Base-by-base conservation (phyloP, 306 rosid species). In the Cajanus cajan region DNA sequence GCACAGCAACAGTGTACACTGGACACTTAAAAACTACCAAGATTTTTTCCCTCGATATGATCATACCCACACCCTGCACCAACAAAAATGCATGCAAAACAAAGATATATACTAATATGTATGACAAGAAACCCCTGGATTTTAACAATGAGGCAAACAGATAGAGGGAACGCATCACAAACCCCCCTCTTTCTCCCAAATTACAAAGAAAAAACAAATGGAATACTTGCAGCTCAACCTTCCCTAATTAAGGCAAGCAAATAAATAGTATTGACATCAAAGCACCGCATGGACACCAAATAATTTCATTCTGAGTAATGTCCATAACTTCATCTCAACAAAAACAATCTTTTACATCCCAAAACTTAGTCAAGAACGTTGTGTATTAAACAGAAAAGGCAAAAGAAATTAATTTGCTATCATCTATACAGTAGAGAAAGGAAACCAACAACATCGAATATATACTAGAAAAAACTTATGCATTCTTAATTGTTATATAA, bases 401-500 rank as follows among this genome's bases (percentile, higher is more conserved):
- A 40, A 67, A 68, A 36, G 36, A 44, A 55, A 69, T 31, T 15
- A 16, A 48, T 28, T 50, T 76, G 65, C 71, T 55, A 48, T 16
- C 54, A 61, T 15, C 19, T 52, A 28, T 37, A n/a, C 9, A 48
- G 44, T 18, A 39, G 8, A 63, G 8, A 66, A 22, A 61, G 69
- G 7, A 21, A 47, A 76, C 22, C 5, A 33, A 71, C 57, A 22
- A 31, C 64, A 69, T 48, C 34, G 59, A 66, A 61, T 3, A 16
- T 14, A 13, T 8, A 31, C 9, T 73, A 24, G 34, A 34, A 63
- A 80, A 79, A 12, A 15, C 21, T 68, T 12, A 65, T 24, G 66
- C 33, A 74, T 82, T 43, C 73, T 55, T 44, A 68, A 65, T 58
- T 89, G 80, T 67, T 50, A 47, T 57, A 76, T 72, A 82, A 84